Conservation (phyloP, 805 yeast species). For the Sungouiozyma ichnusensis region DNA sequence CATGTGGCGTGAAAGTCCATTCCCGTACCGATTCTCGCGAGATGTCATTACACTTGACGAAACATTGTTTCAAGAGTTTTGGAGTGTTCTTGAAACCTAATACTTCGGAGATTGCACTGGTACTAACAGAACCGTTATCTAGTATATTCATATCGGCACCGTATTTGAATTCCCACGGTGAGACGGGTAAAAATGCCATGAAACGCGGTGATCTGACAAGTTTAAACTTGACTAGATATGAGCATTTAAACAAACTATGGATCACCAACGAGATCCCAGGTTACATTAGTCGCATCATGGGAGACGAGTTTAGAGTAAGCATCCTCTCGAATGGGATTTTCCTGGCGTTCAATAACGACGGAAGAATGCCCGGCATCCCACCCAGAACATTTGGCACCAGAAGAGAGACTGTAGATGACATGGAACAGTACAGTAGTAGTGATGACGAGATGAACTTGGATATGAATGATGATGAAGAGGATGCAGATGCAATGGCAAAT, state of each 20-base stretch:
- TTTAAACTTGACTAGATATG: constrained; percentile 43
- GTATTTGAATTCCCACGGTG: constrained; percentile 67
- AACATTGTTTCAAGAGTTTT: constrained; percentile 25
- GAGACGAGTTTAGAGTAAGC: constrained; percentile 27
- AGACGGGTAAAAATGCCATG: constrained; percentile 46
- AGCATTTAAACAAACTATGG: constrained; percentile 50
- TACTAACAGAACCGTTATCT: constrained; percentile 26
- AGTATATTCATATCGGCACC: constrained; percentile 45
- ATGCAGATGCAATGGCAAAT: background rate
- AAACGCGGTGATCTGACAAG: constrained; percentile 47
- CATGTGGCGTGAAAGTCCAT: constrained; percentile 35
- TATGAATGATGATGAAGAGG: constrained; percentile 1
- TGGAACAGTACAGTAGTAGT: constrained; percentile 4
- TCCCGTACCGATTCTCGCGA: constrained; percentile 24
- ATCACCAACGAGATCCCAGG: constrained; percentile 48
- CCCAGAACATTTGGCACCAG: constrained; percentile 8
- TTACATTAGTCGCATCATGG: constrained; percentile 32
- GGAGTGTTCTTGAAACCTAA: constrained; percentile 31
- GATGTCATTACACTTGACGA: constrained; percentile 22
- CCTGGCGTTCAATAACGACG: constrained; percentile 20
- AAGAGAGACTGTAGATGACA: constrained; percentile 17
- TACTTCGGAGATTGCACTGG: constrained; percentile 25
- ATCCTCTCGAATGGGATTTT: constrained; percentile 20
- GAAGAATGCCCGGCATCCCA: constrained; percentile 16
- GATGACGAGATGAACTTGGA: constrained; percentile 14